Conservation (phyloP, 2,329 filamentous ascomycete genomes). For the Ceratocystis ficicola region DNA sequence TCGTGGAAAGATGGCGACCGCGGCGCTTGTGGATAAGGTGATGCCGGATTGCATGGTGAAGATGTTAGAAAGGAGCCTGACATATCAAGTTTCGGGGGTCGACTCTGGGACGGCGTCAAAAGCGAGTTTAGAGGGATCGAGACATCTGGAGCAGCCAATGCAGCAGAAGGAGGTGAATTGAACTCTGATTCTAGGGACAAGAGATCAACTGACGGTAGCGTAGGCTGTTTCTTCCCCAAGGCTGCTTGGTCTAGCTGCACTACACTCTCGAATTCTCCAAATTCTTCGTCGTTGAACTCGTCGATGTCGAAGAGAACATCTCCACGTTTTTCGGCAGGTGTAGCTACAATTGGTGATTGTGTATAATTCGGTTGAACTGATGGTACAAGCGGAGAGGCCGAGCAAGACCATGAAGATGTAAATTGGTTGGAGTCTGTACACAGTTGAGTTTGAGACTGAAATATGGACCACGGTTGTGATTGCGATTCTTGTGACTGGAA, state of each 20-base stretch:
- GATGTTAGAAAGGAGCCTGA: not conserved
- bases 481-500: not conserved
- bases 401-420: not conserved
- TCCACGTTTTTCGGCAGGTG: constrained; percentile 30
- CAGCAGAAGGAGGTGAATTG: not conserved
- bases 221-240: not conserved
- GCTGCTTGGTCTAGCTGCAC: constrained; percentile 8
- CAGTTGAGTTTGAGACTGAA: constrained; percentile 10
- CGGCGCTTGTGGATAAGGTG: constrained; percentile 36
- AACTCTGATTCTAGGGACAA: constrained; percentile 29
- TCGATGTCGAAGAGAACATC: constrained; percentile 57
- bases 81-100: constrained; percentile 6
- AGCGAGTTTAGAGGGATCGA: constrained; percentile 17
- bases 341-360: constrained; percentile 21
- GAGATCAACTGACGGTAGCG: constrained; percentile 32
- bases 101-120: constrained; percentile 20
- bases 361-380: not conserved
- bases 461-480: constrained; percentile 11
- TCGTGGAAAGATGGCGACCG: constrained; percentile 43
- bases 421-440: not conserved
- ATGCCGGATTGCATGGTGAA: constrained; percentile 18
- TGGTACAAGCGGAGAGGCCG: not conserved
- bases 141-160: not conserved
- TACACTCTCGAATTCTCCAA: constrained; percentile 35
- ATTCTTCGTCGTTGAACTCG: constrained; percentile 32